Percentiles rank a stretch among this genome's conserved stretches.
phyloP scores from a whole-genome alignment of 2,329 filamentous ascomycete species.

The Trichoderma simmonsii region DNA sequence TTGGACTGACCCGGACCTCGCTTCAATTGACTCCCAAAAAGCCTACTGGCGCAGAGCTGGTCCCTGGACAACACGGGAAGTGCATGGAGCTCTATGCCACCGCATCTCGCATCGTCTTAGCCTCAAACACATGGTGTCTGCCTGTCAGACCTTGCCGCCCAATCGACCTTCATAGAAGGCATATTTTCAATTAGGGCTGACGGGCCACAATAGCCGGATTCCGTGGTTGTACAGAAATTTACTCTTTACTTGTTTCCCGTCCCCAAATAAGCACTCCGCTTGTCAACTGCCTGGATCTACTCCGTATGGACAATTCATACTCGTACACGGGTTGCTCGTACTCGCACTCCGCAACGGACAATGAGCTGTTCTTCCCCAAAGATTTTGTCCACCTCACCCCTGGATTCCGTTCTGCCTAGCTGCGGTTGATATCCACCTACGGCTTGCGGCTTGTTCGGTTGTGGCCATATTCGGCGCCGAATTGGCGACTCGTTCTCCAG shows the following conservation, averaged over 20 bases:
- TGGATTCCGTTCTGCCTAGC: background rate
- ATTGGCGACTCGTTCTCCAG: conserved; percentile 13
- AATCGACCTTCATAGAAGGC: background rate
- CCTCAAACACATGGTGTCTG: background rate
- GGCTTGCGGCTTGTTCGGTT: conserved; percentile 10
- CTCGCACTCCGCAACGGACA: background rate
- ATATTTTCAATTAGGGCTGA: conserved; percentile 5
- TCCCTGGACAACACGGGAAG: background rate
- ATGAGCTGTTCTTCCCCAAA: background rate
- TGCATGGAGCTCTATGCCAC: background rate
- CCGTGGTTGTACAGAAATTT: background rate
- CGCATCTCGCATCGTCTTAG: background rate
- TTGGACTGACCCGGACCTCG: background rate
- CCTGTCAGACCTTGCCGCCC: background rate
- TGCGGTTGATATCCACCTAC: background rate
- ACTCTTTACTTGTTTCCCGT: background rate
- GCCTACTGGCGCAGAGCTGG: background rate
- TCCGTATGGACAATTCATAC: background rate
- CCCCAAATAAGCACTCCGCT: background rate
- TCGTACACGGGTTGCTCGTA: background rate
- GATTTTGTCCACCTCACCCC: background rate
- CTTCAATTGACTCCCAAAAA: background rate
- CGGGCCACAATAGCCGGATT: background rate
- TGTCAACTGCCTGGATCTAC: background rate
- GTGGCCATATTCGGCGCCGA: conserved; percentile 7